phyloP scores from a whole-genome alignment of 176 grass and related monocot genomes.

The Dendrocalamus sinicus region DNA sequence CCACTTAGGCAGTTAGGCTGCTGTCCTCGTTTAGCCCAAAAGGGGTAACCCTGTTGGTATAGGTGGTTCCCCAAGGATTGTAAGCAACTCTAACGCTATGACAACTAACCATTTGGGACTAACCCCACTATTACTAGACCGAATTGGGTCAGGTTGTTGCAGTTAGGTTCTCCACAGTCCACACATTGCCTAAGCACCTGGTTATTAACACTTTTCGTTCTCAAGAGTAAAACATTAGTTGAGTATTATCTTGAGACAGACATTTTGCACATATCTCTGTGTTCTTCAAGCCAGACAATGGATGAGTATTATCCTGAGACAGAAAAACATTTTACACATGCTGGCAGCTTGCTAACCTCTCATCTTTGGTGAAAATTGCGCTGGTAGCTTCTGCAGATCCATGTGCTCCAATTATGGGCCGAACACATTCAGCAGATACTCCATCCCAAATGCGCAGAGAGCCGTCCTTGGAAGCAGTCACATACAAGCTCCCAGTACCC shows the following conservation, averaged over 20 bases:
- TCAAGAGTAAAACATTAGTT: neutral
- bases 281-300: constrained; percentile 9
- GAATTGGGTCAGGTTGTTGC: neutral
- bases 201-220: neutral
- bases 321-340: neutral
- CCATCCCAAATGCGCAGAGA: constrained; percentile 85
- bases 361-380: constrained; percentile 86
- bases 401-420: constrained; percentile 83
- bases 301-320: neutral
- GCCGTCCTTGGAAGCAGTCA: constrained; percentile 94
- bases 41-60: neutral
- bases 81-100: neutral
- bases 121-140: neutral
- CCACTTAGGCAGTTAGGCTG: neutral
- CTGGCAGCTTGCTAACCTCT: constrained; percentile 57
- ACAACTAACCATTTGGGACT: neutral
- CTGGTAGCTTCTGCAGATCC: constrained; percentile 80
- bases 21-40: neutral
- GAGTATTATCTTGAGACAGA: constrained; percentile 12
- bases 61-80: neutral
- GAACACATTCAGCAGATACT: constrained; percentile 81
- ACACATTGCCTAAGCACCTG: neutral
- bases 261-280: constrained; percentile 30
- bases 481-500: constrained; percentile 78
- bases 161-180: neutral